Evolutionary conservation across 176 grass and related monocot species (phyloP).

Genomic region (Carex scoparia): DNA sequence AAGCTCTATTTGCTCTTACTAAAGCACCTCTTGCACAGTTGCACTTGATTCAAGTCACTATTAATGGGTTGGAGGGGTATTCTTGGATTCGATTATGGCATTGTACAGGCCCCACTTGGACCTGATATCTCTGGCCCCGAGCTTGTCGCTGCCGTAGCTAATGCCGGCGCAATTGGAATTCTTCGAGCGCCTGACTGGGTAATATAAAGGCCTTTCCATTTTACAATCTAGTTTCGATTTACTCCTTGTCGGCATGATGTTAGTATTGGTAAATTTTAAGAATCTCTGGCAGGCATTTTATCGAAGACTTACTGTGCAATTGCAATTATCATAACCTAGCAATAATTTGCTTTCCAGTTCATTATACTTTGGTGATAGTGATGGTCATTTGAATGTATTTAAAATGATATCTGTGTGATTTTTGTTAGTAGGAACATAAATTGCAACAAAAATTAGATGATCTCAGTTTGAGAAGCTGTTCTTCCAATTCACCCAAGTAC

Average conservation of each 20-base stretch:
- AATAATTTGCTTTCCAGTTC: constrained; percentile 1
- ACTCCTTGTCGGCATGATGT: background rate
- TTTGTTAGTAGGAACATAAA: background rate
- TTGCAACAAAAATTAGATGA: background rate
- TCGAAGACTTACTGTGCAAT: background rate
- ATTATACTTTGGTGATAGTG: background rate
- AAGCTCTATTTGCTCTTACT: background rate
- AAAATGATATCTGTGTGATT: background rate
- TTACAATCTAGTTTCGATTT: background rate
- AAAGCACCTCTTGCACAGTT: background rate
- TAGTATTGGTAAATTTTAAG: background rate
- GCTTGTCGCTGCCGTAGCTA: constrained; percentile 81
- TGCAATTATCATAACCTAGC: background rate
- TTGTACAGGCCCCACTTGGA: constrained; percentile 88
- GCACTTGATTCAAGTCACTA: background rate
- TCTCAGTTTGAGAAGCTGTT: background rate
- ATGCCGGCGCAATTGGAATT: constrained; percentile 78
- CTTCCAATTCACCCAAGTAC: background rate
- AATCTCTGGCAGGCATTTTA: background rate
- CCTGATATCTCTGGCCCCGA: constrained; percentile 94
- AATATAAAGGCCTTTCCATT: background rate
- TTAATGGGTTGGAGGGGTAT: constrained; percentile 75
- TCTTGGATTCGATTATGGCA: constrained; percentile 76
- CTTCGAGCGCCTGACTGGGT: constrained; percentile 91
- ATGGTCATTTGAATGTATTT: background rate